Conservation (phyloP, 73 alveolate genomes). For the Paramecium caudatum region DNA sequence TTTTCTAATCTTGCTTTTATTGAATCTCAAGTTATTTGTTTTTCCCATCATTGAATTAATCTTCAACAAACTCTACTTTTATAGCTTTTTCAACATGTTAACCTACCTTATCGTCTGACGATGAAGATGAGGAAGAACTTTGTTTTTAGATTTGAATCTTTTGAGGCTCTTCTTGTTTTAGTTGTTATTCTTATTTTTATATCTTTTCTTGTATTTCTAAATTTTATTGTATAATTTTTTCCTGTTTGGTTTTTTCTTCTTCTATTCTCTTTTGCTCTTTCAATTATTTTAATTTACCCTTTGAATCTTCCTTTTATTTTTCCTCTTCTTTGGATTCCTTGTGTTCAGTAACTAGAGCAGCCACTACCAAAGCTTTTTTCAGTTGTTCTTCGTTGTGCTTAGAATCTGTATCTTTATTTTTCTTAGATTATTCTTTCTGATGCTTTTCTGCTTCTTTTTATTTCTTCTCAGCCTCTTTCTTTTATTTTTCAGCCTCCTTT, state of each 20-base stretch:
- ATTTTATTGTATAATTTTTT: neutral
- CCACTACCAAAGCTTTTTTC: neutral
- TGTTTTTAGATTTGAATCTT: neutral
- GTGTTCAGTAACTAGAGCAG: neutral
- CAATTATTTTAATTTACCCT: neutral
- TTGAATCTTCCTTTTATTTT: constrained; percentile 21
- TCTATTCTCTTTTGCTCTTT: constrained; percentile 29
- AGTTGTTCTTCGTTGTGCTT: neutral
- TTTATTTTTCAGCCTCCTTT: constrained; percentile 32
- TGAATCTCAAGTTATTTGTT: too few species aligned
- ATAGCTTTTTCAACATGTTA: too few species aligned
- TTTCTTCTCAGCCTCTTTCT: constrained; percentile 19
- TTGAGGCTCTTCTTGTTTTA: too few species aligned
- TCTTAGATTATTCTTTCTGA: neutral
- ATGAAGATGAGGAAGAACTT: constrained; percentile 17
- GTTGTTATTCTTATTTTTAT: too few species aligned
- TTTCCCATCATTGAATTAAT: too few species aligned
- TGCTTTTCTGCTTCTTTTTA: constrained; percentile 4
- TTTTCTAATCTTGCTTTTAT: too few species aligned
- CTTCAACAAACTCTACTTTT: too few species aligned
- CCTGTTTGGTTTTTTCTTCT: constrained; percentile 37
- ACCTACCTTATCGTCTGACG: too few species aligned
- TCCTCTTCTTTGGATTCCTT: neutral
- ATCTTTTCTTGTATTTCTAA: neutral
- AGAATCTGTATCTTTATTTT: neutral